A percentile compares a stretch with the other conserved stretches of the same genome.
Conservation (phyloP, 2,329 filamentous ascomycete genomes). For the Neofusicoccum ribis region DNA sequence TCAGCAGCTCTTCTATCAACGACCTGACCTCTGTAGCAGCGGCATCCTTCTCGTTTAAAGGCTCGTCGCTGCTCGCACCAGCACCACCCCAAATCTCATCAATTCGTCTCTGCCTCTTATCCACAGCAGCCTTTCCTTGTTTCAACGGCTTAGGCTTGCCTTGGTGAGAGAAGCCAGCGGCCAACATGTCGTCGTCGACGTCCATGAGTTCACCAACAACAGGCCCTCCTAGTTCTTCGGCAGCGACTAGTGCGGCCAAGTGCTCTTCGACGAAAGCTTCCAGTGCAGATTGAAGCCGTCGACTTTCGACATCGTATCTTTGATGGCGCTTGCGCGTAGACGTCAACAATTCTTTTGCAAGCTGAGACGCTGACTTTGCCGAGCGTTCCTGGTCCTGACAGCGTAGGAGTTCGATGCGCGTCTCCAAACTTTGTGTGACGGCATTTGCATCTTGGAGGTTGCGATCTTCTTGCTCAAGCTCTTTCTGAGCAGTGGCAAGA, state of each 20-base stretch:
- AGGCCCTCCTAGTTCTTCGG: conserved; percentile 80
- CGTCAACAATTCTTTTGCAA: conserved; percentile 62
- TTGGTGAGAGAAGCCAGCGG: conserved; percentile 55
- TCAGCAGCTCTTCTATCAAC: conserved; percentile 49
- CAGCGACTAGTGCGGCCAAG: conserved; percentile 74
- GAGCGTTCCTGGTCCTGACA: conserved; percentile 58
- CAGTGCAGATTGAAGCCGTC: conserved; percentile 62
- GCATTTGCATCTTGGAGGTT: conserved; percentile 50
- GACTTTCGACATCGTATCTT: conserved; percentile 62
- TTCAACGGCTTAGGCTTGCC: conserved; percentile 48
- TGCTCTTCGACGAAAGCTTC: conserved; percentile 70
- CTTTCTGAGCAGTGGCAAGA: conserved; percentile 39
- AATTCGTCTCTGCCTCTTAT: conserved; percentile 50
- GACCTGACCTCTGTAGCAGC: conserved; percentile 50
- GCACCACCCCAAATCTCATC: conserved; percentile 50
- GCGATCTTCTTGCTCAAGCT: conserved; percentile 47
- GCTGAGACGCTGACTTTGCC: conserved; percentile 60
- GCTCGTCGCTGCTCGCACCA: conserved; percentile 21
- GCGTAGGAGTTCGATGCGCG: conserved; percentile 61
- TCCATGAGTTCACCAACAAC: conserved; percentile 75
- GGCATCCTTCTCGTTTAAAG: conserved; percentile 47
- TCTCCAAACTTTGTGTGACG: conserved; percentile 51
- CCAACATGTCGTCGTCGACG: conserved; percentile 56
- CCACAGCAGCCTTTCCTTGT: conserved; percentile 28
- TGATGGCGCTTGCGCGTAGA: conserved; percentile 61